A percentile compares a stretch with the other conserved stretches of the same genome.
These are phyloP conservation scores for Arachis monticola DNA, from an alignment of 331 rosid genomes.

Conservation along the genomic window DNA sequence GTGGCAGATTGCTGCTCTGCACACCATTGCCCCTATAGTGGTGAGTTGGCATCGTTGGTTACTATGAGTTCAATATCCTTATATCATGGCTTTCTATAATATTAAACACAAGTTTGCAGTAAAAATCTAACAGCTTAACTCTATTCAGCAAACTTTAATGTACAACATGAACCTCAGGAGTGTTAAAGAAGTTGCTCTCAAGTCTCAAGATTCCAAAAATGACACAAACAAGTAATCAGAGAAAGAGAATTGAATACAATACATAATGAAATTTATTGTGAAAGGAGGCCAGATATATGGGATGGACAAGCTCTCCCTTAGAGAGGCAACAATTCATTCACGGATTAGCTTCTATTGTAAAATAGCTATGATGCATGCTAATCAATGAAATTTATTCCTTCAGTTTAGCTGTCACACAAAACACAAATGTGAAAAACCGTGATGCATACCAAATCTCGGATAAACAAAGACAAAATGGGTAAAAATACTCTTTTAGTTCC, in stretches of 20 bases:
- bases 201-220: neutral
- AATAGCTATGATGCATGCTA: too few relatives aligned
- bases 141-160: conserved; percentile 3
- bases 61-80: too few relatives aligned
- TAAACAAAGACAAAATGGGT: neutral
- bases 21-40: too few relatives aligned
- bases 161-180: conserved; percentile 1
- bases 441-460: neutral
- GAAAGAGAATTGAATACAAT: conserved; percentile 8
- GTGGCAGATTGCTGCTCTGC: too few relatives aligned
- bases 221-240: neutral
- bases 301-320: conserved; percentile 4
- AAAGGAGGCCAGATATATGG: neutral
- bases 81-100: neutral
- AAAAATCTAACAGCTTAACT: conserved; percentile 1
- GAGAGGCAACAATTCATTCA: too few relatives aligned
- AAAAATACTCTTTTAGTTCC: too few relatives aligned
- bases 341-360: too few relatives aligned
- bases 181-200: neutral
- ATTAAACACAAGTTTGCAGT: neutral
- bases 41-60: too few relatives aligned
- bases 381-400: too few relatives aligned
- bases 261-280: neutral
- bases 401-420: too few relatives aligned
- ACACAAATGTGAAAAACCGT: neutral